Base-by-base conservation (phyloP, 345 rosid genomes). In the Arabis hirsuta region DNA sequence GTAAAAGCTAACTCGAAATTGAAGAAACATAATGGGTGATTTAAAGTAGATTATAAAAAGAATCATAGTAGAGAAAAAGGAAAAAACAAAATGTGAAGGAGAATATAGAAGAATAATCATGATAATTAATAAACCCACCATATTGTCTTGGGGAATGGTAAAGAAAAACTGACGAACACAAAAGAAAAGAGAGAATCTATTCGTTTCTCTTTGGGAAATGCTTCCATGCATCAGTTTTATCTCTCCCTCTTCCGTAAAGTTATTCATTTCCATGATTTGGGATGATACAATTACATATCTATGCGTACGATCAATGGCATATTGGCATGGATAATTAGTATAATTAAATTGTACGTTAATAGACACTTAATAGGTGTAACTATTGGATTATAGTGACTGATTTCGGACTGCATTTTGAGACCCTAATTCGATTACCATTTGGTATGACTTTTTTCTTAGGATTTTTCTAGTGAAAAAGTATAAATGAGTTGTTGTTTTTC, bases 151-250 rank as follows among this genome's bases (percentile, higher is more conserved):
- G 89, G 85, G 83, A 84, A 60, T 81, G 92, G 83, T 83, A 87
- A 87, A 87, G 89, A 85, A 71, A 82, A 73, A 84, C 86, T 83
- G 87, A 84, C 81, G 81, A 85, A 85, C 82, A 80, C 78, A 78
- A 82, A 84, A 83, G 71, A 70, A 75, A 72, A 72, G 76, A 51
- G 48, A 51, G 78, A 69, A 70, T 69, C 75, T 80, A 85, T 82
- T 83, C 87, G 83, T 85, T 87, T 83, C 86, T 79, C 85, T 78
- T 87, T 59, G 82, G 82, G 79, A 80, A 85, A 73, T 83, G 89
- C 85, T 76, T 87, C 82, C 86, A 81, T 83, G 83, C 89, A 83
- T 65, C 65, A 56, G 13, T 26, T 34, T 6, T 36, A 24, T 72
- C 36, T 47, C 7, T 4, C 7, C 16, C 4, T 8, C 6, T 61